These are phyloP conservation scores for Botrytis sinoallii DNA, from an alignment of 2,329 filamentous ascomycete genomes.

Conservation along the genomic window DNA sequence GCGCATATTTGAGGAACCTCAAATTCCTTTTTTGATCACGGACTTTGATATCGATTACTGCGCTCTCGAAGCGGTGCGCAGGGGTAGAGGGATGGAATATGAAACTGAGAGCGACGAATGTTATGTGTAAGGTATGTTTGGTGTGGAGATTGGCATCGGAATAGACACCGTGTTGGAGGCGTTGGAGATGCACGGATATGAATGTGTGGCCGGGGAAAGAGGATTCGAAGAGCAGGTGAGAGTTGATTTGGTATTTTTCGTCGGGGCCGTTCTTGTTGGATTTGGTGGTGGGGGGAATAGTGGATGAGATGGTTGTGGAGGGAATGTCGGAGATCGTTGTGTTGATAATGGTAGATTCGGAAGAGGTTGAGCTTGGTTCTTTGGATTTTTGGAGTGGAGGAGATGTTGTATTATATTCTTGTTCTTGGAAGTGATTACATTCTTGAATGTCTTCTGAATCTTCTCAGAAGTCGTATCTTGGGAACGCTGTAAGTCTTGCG, in stretches of 20 bases:
- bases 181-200: conserved; percentile 49
- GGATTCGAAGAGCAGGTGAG: conserved; percentile 48
- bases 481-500: not conserved
- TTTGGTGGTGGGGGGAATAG: not conserved
- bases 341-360: not conserved
- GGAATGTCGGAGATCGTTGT: not conserved
- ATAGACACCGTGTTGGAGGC: conserved; percentile 49
- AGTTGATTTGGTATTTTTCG: conserved; percentile 36
- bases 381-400: not conserved
- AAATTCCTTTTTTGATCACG: conserved; percentile 30
- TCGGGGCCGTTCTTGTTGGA: conserved; percentile 27
- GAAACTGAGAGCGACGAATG: conserved; percentile 49
- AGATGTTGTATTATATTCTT: not conserved
- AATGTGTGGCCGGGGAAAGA: conserved; percentile 47
- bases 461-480: not conserved
- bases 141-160: conserved; percentile 44
- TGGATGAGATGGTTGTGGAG: not conserved
- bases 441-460: not conserved
- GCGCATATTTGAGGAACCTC: conserved; percentile 48
- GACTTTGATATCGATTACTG: not conserved
- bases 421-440: not conserved
- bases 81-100: conserved; percentile 44
- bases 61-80: conserved; percentile 6
- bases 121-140: conserved; percentile 42
- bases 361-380: not conserved